Base-by-base conservation (phyloP, 441 rosid genomes). In the Euphorbia celastroides region DNA sequence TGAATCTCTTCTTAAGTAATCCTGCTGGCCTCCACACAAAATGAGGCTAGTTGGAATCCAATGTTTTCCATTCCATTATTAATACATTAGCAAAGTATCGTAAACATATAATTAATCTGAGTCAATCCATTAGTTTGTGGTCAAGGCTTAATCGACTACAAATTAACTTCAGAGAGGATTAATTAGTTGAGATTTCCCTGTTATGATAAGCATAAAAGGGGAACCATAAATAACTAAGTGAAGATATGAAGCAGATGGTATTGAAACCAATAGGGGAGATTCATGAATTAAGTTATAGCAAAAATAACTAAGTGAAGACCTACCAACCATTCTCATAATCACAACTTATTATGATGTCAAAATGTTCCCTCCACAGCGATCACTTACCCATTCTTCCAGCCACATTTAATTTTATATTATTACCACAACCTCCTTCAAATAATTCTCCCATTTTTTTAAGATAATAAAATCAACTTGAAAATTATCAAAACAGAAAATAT, bases 21-120 rank as follows among this genome's bases (percentile, higher is more conserved):
- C 16, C 42, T 59, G 64, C 14, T 70, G 69, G 42, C 14, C 74
- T 28, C 41, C 25, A 55, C 64, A 19, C 22, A 14, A 65, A 48
- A 9, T 74, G 17, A 26, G 64, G 48, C 48, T 42, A 2, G 14
- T 42, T 30, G 70, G 78, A 70, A 76, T 78, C 82, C 81, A 62
- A 65, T 57, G 74, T 17, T 16, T 0, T 42, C 42, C 52, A 23
- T 56, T 7, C 10, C 2, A 19, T 23, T 52, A 32, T 55, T 30
- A 4, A 34, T 34, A 34, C 9, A 34, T 34, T n/a, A n/a, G n/a
- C n/a, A n/a, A n/a, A n/a, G n/a, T n/a, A n/a, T n/a, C n/a, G n/a
- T n/a, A n/a, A 36, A 2, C 12, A 36, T 6, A 36, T 13, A 36
- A 9, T 36, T 36, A 36, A 36, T 36, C 42, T 36, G 12, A 16